phyloP scores from a whole-genome alignment of 768 basidiomycete species.

The Lactarius sanguifluus region DNA sequence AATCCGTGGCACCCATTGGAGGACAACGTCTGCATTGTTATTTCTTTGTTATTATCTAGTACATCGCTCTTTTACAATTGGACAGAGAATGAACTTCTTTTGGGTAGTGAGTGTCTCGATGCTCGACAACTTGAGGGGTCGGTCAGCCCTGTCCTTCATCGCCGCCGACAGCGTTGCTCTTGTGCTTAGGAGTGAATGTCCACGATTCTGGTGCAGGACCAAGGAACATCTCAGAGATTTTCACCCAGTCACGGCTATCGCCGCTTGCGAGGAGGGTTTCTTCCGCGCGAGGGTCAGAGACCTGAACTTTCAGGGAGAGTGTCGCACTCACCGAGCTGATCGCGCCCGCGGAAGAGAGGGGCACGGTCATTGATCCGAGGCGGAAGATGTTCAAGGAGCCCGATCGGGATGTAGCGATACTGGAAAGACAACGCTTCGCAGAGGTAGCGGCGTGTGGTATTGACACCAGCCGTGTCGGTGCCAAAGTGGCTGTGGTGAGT shows the following conservation, averaged over 20 bases:
- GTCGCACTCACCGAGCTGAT: constrained; percentile 72
- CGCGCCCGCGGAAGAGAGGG: constrained; percentile 81
- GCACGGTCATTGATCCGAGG: constrained; percentile 87
- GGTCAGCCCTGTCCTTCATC: constrained; percentile 61
- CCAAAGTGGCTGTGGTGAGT: constrained; percentile 66
- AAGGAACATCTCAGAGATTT: constrained; percentile 92
- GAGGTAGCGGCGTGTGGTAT: constrained; percentile 88
- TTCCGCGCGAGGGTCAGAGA: constrained; percentile 34
- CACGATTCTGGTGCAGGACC: constrained; percentile 83
- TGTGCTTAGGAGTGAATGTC: constrained; percentile 91
- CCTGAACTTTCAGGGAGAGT: constrained; percentile 7
- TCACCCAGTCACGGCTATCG: constrained; percentile 85
- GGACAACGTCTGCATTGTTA: constrained; percentile 6
- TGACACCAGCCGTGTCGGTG: constrained; percentile 84
- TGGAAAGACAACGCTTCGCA: constrained; percentile 96
- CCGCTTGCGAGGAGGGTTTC: constrained; percentile 83
- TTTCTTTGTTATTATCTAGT: constrained; percentile 22
- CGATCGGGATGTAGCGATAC: constrained; percentile 93
- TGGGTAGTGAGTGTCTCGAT: neutral
- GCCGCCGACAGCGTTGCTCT: constrained; percentile 70
- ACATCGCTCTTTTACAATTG: constrained; percentile 3
- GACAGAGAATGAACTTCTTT: neutral
- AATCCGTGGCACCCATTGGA: neutral
- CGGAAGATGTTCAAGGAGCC: constrained; percentile 81
- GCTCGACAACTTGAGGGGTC: neutral